A percentile compares a stretch with the other conserved stretches of the same genome.
These are phyloP conservation scores for Hyphopichia burtonii DNA, from an alignment of 1,139 yeast genomes.

Conservation along the genomic window DNA sequence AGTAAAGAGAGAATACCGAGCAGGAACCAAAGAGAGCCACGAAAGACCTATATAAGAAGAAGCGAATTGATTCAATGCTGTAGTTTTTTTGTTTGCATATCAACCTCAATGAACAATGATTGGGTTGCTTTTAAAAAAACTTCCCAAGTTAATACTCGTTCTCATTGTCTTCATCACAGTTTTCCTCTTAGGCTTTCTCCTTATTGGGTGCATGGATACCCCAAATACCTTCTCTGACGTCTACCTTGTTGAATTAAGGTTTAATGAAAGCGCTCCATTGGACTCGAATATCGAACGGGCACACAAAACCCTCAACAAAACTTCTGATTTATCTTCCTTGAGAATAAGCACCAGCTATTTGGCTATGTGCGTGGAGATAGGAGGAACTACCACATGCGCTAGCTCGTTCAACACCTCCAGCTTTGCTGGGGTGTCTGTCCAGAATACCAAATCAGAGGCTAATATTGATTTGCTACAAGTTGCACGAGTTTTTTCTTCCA, in stretches of 20 bases:
- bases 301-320: conserved; percentile 19
- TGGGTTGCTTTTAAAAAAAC: neutral
- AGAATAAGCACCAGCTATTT: conserved; percentile 50
- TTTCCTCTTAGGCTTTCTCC: conserved; percentile 47
- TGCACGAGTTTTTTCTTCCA: conserved; percentile 40
- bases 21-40: too few species aligned
- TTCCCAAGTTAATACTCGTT: conserved; percentile 11
- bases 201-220: conserved; percentile 50
- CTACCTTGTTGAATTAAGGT: conserved; percentile 45
- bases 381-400: conserved; percentile 30
- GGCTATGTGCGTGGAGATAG: conserved; percentile 44
- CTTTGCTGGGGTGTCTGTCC: conserved; percentile 20
- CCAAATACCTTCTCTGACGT: conserved; percentile 42
- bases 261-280: conserved; percentile 42
- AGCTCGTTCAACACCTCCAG: conserved; percentile 22
- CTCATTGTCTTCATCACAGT: conserved; percentile 35
- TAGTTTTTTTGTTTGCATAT: too few species aligned
- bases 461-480: conserved; percentile 40
- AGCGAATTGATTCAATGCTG: too few species aligned
- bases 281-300: conserved; percentile 32
- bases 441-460: conserved; percentile 18
- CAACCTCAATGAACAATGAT: neutral
- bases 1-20: too few species aligned
- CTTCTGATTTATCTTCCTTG: conserved; percentile 26
- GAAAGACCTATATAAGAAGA: too few species aligned